Conservation (phyloP, 129 eudicot species). For the Helianthus tuberosus region DNA sequence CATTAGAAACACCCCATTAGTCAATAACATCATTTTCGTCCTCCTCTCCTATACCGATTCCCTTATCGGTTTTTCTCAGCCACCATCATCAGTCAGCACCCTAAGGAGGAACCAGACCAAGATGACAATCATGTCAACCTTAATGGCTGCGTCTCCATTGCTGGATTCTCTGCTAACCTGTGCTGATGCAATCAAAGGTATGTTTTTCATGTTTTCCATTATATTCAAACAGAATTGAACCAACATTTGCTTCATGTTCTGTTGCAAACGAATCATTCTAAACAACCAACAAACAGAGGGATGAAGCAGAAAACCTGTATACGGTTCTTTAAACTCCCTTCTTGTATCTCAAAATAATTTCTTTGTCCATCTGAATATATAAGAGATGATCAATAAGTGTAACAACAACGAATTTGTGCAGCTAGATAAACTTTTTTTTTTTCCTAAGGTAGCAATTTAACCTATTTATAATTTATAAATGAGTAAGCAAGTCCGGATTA, state of each 20-base stretch:
- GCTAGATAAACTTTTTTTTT: neutral
- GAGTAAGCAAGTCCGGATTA: neutral
- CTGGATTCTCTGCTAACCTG: too few relatives aligned
- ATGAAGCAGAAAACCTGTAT: slow-evolving; percentile 19
- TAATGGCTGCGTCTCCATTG: too few relatives aligned
- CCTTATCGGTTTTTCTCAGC: too few relatives aligned
- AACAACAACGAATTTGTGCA: slow-evolving; percentile 3
- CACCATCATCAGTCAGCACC: too few relatives aligned
- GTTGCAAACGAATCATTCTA: slow-evolving; percentile 4
- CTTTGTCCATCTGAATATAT: slow-evolving; percentile 68
- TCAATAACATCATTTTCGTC: too few relatives aligned
- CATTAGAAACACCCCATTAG: too few relatives aligned
- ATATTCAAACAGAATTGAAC: too few relatives aligned
- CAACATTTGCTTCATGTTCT: slow-evolving; percentile 8
- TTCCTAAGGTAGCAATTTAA: neutral
- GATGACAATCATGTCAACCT: too few relatives aligned
- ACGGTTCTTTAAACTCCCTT: slow-evolving; percentile 30
- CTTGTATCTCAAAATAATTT: slow-evolving; percentile 58
- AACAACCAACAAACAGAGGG: slow-evolving; percentile 22
- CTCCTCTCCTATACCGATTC: too few relatives aligned
- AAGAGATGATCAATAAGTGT: slow-evolving; percentile 18
- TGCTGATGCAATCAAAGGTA: too few relatives aligned
- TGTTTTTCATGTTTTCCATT: too few relatives aligned
- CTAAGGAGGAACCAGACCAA: too few relatives aligned
- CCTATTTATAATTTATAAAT: neutral